Evolutionary conservation across 176 grass and related monocot genomes (phyloP).

Genomic region (Juncus effusus): DNA sequence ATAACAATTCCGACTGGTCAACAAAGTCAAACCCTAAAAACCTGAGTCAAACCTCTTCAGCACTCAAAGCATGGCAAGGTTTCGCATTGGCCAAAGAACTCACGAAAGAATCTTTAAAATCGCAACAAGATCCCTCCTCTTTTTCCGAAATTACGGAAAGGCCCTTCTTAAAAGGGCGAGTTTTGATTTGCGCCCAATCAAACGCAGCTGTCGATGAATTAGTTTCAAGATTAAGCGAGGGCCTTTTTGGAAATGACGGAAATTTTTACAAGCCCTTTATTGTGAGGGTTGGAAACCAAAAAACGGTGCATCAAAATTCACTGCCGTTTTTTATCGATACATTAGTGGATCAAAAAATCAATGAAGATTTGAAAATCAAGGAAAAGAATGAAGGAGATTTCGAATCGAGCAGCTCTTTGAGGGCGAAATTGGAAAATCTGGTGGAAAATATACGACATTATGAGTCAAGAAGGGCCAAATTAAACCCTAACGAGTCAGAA

Average conservation of each 20-base stretch:
- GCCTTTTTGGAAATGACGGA: conserved; percentile 65
- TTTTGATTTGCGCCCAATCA: conserved; percentile 85
- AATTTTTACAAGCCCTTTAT: conserved; percentile 79
- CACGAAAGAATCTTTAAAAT: conserved; percentile 47
- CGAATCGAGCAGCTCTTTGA: conserved; percentile 68
- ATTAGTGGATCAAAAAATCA: conserved; percentile 79
- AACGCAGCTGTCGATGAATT: conserved; percentile 98
- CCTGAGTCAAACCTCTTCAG: conserved; percentile 57
- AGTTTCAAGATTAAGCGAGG: conserved; percentile 77
- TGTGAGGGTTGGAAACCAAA: conserved; percentile 86
- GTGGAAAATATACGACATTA: conserved; percentile 82
- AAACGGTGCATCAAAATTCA: conserved; percentile 85
- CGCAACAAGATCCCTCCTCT: conserved; percentile 28
- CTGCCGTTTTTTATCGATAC: conserved; percentile 88
- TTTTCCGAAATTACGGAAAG: conserved; percentile 36
- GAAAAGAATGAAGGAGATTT: conserved; percentile 41
- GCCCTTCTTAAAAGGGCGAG: conserved; percentile 55
- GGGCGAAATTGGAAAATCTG: conserved; percentile 76
- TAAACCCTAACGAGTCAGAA: conserved; percentile 45
- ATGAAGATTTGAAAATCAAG: conserved; percentile 54
- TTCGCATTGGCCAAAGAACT: conserved; percentile 72
- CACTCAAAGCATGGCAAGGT: conserved; percentile 89
- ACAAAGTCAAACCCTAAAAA: conserved; percentile 19
- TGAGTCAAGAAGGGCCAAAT: conserved; percentile 67
- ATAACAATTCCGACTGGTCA: conserved; percentile 26